Base-by-base conservation (phyloP, 2,329 filamentous ascomycete species). In the Fusarium dimerum region DNA sequence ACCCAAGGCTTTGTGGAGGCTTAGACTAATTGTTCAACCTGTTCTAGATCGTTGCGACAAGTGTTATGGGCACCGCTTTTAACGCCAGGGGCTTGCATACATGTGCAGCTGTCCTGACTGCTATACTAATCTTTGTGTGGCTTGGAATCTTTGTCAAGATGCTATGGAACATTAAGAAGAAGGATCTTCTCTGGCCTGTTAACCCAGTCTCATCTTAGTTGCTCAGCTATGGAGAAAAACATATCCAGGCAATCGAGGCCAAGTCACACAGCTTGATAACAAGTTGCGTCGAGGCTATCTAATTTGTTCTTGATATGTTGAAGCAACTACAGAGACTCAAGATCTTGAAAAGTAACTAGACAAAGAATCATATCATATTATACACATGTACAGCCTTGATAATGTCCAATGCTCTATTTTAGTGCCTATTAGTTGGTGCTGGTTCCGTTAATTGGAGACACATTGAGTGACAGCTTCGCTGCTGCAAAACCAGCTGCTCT, bases 131-230 rank as follows among this genome's bases (percentile, higher is more conserved):
- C 10, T 44, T 86, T 11, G 81, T 86, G 36, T 94, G 90, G 85
- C 62, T 84, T 1, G 76, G 84, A 43, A 85, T 94, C 7, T 85
- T 89, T 50, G 73, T 66, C 4, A 84, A 83, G 72, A 92, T 93
- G 87, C 64, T 91, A 36, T 74, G 82, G 26, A 86, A 87, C n/a
- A 77, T 93, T 11, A 70, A 81, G 50, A 73, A 78, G 26, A 84
- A 77, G 57, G 81, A 91, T 65, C 80, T 94, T n/a, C 70, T 93
- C 2, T 92, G 88, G 88, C 89, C 89, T 6, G 88, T 86, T 66
- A 85, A 87, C 36, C 50, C 53, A 32, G 51, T 18, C 5, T 64
- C 51, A 42, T 34, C 15, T 11, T 20, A 3, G 8, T 16, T n/a
- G 13, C 13, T 36, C 34, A 26, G 20, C 20, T 26, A 7, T 26